Conservation (phyloP, 371 early-diverging fungal species). For the Amoeboaphelidium occidentale region DNA sequence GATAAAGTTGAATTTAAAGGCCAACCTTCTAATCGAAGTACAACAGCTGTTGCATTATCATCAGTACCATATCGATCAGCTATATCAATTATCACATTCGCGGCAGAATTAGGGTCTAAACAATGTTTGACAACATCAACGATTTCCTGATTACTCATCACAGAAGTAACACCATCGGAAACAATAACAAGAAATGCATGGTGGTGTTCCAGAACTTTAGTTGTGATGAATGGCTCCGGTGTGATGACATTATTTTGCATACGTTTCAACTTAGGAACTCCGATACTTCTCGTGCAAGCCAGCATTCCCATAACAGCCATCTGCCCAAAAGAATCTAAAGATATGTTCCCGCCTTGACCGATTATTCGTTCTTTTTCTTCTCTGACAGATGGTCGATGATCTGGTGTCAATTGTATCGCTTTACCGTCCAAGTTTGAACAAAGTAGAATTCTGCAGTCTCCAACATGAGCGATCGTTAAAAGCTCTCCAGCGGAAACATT, state of each 20-base stretch:
- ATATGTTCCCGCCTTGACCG: background rate
- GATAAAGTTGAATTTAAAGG: background rate
- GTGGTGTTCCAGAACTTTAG: constrained; percentile 17
- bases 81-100: constrained; percentile 28
- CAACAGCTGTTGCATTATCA: constrained; percentile 45
- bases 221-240: constrained; percentile 35
- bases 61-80: constrained; percentile 49
- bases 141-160: constrained; percentile 50
- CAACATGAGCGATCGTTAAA: background rate
- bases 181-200: constrained; percentile 30
- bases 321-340: background rate
- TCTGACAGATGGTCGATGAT: background rate
- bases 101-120: constrained; percentile 25
- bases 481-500: background rate
- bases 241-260: constrained; percentile 21
- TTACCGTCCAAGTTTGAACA: background rate
- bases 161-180: constrained; percentile 44
- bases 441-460: background rate
- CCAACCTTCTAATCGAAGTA: constrained; percentile 52
- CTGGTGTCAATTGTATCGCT: background rate
- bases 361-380: background rate
- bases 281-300: background rate
- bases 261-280: background rate
- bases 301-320: background rate
- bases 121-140: constrained; percentile 37